Base-by-base conservation (phyloP, 257 asterid species). In the Dorcoceras hygrometricum region DNA sequence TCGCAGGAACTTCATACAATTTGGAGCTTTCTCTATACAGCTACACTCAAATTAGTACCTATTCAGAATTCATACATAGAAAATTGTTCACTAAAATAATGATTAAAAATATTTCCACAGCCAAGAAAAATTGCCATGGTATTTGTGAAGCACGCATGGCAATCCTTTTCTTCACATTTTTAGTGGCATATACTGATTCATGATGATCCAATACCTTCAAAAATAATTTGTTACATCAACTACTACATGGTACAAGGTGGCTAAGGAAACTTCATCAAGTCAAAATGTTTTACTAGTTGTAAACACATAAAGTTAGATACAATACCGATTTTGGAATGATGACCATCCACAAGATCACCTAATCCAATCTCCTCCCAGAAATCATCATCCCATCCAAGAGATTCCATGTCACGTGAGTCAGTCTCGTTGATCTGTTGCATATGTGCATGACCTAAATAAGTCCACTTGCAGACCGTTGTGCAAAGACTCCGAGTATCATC, bases 391-490 rank as follows among this genome's bases (percentile, higher is more conserved):
- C 99, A 93, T 65, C 99, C 99, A 81, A 93, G 79, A 73, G 99
- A 87, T 84, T 86, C 95, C 96, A 90, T 93, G 78, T 66, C 84
- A 36, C 83, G 89, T 36, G 95, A 85, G 71, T 90, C 89, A 66
- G 55, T 77, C 84, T 93, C 96, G 60, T 77, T 77, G 61, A 73
- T 78, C 80, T 88, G 96, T 50, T 86, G 91, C 97, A 90, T 82
- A 74, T 93, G 99, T 22, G 99, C 99, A 81, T 93, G 99, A 46
- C 97, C 99, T 68, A 93, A 84, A 76, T 93, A 93, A 53, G 96
- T 90, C 99, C 99, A 93, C 78, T 93, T 93, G 89, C 99, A 93
- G 72, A 85, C 99, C 29, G 92, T 90, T 43, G 99, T 90, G 89
- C 99, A 90, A 75, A 93, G 78, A 78, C 99, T 93, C 70, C 99